Base-by-base conservation (phyloP, 2,329 filamentous ascomycete species). In the Dactylellina drechsleri region DNA sequence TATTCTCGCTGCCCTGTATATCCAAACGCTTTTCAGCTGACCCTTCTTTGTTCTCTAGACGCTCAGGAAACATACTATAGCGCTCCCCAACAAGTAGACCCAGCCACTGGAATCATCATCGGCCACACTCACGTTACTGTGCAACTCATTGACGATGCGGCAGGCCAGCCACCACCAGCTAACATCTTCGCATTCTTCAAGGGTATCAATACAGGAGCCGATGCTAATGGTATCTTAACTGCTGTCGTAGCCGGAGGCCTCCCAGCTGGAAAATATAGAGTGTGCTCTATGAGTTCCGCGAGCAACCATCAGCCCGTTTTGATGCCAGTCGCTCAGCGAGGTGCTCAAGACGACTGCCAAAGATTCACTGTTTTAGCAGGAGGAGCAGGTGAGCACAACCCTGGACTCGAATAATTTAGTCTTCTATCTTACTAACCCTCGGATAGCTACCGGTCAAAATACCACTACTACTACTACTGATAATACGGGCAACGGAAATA, bases 271-370 rank as follows among this genome's bases (percentile, higher is more conserved):
- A 87, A 86, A 83, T 90, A 90, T 82, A 87, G 88, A 78, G 82
- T 89, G 76, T 90, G 88, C 84, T 87, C 86, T 79, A 88, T 90
- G 86, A 84, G 85, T 28, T 82, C 85, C 74, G 82, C 88, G n/a
- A 83, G 87, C 78, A 90, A 90, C 83, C 88, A 90, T 79, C 87
- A 90, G 82, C 87, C 87, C 67, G 87, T 89, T 8, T 80, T 89
- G 65, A 89, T 89, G 87, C 87, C 88, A 60, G 85, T 90, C 62
- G 88, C 88, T 66, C 88, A 90, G 82, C 86, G 88, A 81, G 88
- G 88, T 81, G 84, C 86, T 53, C 88, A 90, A 80, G 88, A 90
- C 78, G 88, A 90, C 80, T 90, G 88, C 80, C 82, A 85, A 59
- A 87, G 87, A 79, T 87, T 89, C 79, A 86, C 84, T 52, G 87